Evolutionary conservation across 306 rosid species (phyloP).

Genomic region (Astragalus membranaceus): DNA sequence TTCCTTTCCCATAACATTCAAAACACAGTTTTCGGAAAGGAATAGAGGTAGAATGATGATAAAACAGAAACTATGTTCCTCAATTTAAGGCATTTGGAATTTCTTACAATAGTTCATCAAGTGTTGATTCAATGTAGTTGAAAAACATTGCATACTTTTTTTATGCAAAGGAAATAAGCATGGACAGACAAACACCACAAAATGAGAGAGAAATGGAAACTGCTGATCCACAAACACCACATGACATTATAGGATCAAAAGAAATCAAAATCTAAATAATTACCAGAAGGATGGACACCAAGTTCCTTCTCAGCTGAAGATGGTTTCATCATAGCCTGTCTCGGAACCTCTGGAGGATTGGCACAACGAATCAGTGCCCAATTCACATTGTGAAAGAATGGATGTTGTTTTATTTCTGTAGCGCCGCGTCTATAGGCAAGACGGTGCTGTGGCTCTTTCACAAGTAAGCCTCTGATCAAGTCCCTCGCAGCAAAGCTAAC

Average conservation of each 20-base stretch:
- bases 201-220: constrained; percentile 19
- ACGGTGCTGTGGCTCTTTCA: constrained; percentile 97
- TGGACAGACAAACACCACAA: constrained; percentile 26
- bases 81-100: constrained; percentile 21
- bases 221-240: constrained; percentile 2
- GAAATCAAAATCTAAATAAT: constrained; percentile 93
- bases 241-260: constrained; percentile 36
- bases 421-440: constrained; percentile 95
- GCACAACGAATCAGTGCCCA: constrained; percentile 97
- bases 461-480: constrained; percentile 88
- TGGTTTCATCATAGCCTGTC: constrained; percentile 25
- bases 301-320: constrained; percentile 35
- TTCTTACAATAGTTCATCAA: constrained; percentile 29
- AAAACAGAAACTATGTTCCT: not conserved
- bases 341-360: constrained; percentile 81
- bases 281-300: constrained; percentile 72
- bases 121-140: constrained; percentile 18
- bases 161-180: constrained; percentile 42
- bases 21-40: not conserved
- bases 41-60: not conserved
- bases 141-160: not conserved
- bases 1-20: not conserved
- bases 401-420: constrained; percentile 88
- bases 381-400: constrained; percentile 87
- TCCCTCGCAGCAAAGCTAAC: constrained; percentile 97